These are phyloP conservation scores for Eleusine indica DNA, from an alignment of 176 grass and related monocot genomes.

Conservation along the genomic window DNA sequence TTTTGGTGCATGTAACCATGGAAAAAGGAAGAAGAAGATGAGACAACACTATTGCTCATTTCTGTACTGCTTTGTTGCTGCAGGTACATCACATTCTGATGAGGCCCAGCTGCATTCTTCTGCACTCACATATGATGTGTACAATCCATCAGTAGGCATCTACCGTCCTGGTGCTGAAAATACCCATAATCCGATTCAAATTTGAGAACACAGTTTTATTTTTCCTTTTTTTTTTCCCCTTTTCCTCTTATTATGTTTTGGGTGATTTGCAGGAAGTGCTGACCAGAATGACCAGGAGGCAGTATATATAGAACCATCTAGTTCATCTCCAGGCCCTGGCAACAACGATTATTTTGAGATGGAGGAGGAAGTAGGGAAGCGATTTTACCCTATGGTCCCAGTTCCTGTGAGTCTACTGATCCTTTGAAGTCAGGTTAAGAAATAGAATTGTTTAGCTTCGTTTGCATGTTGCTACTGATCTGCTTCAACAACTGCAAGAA, in stretches of 20 bases:
- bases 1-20: constrained; percentile 26
- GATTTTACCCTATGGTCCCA: constrained; percentile 85
- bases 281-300: constrained; percentile 53
- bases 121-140: constrained; percentile 59
- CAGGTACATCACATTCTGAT: constrained; percentile 73
- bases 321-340: constrained; percentile 59
- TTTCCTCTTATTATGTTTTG: constrained; percentile 25
- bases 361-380: constrained; percentile 86
- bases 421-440: constrained; percentile 46
- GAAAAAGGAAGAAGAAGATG: background rate
- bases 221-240: background rate
- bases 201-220: background rate
- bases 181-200: constrained; percentile 16
- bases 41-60: constrained; percentile 23
- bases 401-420: constrained; percentile 78
- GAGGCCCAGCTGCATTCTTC: constrained; percentile 66
- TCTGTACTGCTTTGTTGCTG: constrained; percentile 50
- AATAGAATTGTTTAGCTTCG: constrained; percentile 26
- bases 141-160: constrained; percentile 70
- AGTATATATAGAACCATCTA: constrained; percentile 51
- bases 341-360: constrained; percentile 64
- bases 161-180: constrained; percentile 74
- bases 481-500: constrained; percentile 19
- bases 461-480: constrained; percentile 14
- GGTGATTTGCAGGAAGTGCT: constrained; percentile 48